A percentile compares a stretch with the other conserved stretches of the same genome.
These are phyloP conservation scores for Penicillium argentinense DNA, from an alignment of 495 filamentous ascomycete genomes.

Conservation along the genomic window DNA sequence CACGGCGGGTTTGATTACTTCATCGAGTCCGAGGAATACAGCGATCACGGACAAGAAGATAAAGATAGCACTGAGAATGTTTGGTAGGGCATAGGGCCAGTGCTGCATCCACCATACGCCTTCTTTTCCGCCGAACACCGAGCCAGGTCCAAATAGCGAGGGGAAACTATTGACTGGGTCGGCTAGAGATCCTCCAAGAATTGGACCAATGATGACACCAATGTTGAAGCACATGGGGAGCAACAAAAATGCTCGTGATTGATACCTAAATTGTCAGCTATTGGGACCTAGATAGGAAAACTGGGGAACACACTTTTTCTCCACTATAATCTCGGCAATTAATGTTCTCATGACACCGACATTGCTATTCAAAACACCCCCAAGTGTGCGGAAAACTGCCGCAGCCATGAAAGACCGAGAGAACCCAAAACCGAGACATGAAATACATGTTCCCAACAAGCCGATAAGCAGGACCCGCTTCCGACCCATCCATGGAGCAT, in stretches of 20 bases:
- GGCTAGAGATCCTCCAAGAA: slow-evolving; percentile 67
- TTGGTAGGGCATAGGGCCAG: slow-evolving; percentile 65
- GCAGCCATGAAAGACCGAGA: slow-evolving; percentile 66
- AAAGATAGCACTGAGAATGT: slow-evolving; percentile 57
- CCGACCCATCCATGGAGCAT: slow-evolving; percentile 66
- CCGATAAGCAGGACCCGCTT: slow-evolving; percentile 79
- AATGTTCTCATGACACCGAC: slow-evolving; percentile 80
- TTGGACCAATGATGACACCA: slow-evolving; percentile 67
- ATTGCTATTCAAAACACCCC: slow-evolving; percentile 78
- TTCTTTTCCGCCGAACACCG: slow-evolving; percentile 46
- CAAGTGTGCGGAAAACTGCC: slow-evolving; percentile 68
- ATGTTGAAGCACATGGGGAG: slow-evolving; percentile 78
- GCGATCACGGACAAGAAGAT: slow-evolving; percentile 46
- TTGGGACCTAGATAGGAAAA: too few relatives aligned
- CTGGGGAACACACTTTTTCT: slow-evolving; percentile 58
- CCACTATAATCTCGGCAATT: slow-evolving; percentile 74
- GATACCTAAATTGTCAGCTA: slow-evolving; percentile 51
- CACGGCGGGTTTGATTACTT: too few relatives aligned
- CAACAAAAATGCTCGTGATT: slow-evolving; percentile 75
- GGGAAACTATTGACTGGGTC: slow-evolving; percentile 69
- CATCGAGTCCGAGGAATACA: slow-evolving; percentile 59
- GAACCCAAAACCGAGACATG: slow-evolving; percentile 78
- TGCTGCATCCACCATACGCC: slow-evolving; percentile 60
- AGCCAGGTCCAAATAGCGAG: slow-evolving; percentile 62
- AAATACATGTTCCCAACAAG: slow-evolving; percentile 67